These are phyloP conservation scores for Trametes cubensis DNA, from an alignment of 768 basidiomycete genomes.

Conservation along the genomic window DNA sequence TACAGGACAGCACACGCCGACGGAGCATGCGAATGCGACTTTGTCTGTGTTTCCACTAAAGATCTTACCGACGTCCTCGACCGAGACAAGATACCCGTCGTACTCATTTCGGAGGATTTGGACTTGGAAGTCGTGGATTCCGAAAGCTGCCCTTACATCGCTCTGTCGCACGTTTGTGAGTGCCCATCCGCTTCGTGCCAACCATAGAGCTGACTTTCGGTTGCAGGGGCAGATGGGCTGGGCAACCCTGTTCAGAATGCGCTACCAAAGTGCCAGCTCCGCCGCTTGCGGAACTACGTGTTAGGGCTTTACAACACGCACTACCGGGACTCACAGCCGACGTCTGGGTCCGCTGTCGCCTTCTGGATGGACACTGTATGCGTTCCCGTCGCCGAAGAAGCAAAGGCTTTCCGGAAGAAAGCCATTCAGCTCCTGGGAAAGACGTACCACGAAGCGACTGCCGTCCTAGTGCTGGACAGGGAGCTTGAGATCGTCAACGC, in stretches of 20 bases:
- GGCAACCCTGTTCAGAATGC: constrained; percentile 9
- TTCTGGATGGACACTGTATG: constrained; percentile 18
- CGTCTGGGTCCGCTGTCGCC: not conserved
- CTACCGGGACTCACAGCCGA: not conserved
- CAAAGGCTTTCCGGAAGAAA: constrained; percentile 5
- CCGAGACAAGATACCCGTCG: not conserved
- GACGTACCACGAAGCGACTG: constrained; percentile 6
- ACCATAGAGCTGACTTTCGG: too few relatives aligned
- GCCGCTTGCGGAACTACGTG: not conserved
- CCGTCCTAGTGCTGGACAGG: constrained; percentile 8
- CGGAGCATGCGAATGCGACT: not conserved
- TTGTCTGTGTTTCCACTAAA: not conserved
- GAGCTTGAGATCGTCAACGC: constrained; percentile 3
- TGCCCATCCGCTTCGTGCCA: too few relatives aligned
- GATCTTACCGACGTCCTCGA: not conserved
- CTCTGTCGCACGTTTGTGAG: constrained; percentile 11
- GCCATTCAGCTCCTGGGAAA: constrained; percentile 8
- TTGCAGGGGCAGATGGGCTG: constrained; percentile 14
- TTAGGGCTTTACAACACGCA: not conserved
- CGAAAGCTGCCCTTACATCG: constrained; percentile 1
- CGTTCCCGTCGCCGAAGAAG: not conserved
- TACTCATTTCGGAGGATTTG: not conserved
- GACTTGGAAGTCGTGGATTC: not conserved
- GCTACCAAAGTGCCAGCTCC: constrained; percentile 9
- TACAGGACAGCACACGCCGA: constrained; percentile 5